phyloP scores from a whole-genome alignment of 306 rosid genomes.

The Pachyrhizus erosus region DNA sequence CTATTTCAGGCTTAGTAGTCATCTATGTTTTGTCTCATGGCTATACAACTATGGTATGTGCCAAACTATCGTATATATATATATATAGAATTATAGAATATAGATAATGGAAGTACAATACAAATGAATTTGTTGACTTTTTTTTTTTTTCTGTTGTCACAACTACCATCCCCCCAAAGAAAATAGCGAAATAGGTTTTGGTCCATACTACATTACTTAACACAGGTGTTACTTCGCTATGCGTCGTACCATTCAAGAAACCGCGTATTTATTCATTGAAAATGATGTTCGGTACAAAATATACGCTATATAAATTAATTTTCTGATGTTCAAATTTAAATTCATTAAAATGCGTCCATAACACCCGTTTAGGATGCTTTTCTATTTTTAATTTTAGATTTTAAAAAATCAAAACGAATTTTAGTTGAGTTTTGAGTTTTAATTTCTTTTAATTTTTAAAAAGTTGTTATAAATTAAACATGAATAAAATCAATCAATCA shows the following conservation, averaged over 20 bases:
- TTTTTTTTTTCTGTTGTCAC: background rate
- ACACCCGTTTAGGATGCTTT: too few relatives aligned
- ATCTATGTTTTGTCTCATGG: background rate
- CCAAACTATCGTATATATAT: background rate
- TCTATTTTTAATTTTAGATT: too few relatives aligned
- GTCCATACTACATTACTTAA: background rate
- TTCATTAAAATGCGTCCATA: too few relatives aligned
- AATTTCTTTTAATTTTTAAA: too few relatives aligned
- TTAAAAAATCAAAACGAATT: too few relatives aligned
- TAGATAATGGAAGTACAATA: background rate
- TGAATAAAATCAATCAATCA: too few relatives aligned
- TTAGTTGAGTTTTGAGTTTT: too few relatives aligned
- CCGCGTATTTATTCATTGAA: background rate
- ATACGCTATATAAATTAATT: too few relatives aligned
- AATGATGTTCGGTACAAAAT: background rate
- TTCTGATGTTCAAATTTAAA: too few relatives aligned
- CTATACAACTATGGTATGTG: background rate
- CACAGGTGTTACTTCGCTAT: background rate
- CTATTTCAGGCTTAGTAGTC: background rate
- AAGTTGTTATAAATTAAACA: too few relatives aligned
- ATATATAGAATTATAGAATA: constrained; percentile 8
- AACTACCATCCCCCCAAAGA: too few relatives aligned
- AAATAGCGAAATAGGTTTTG: background rate
- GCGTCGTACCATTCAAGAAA: background rate
- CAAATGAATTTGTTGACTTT: background rate